Percentiles rank a stretch among this genome's conserved stretches.
Evolutionary conservation across 2,329 filamentous ascomycete genomes (phyloP).

Genomic region (Botrytis galanthina): DNA sequence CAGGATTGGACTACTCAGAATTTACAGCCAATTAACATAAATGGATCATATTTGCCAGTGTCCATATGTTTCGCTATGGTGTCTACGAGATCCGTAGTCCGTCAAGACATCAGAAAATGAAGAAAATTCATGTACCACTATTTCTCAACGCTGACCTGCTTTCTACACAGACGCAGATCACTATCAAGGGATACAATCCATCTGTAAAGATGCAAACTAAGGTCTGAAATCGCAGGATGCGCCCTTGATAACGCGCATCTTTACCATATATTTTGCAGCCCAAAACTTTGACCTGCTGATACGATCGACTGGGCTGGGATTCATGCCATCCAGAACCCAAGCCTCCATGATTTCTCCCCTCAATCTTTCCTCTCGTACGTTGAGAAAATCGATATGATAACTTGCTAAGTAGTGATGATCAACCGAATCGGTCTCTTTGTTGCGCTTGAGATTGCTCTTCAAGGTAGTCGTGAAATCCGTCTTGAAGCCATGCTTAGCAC

Average conservation of each 20-base stretch:
- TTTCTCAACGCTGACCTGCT: neutral
- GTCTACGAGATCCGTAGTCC: neutral
- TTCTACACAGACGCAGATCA: neutral
- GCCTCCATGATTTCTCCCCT: neutral
- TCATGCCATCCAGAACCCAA: neutral
- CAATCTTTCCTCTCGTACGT: neutral
- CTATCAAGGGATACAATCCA: neutral
- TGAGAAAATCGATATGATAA: neutral
- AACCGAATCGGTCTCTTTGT: neutral
- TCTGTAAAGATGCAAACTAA: neutral
- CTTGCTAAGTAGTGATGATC: neutral
- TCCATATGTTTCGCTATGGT: neutral
- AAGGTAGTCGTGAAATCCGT: neutral
- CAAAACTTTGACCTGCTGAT: neutral
- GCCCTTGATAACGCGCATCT: neutral
- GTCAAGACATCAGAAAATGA: neutral
- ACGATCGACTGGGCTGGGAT: neutral
- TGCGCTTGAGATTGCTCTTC: neutral
- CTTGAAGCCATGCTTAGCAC: neutral
- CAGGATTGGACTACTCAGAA: neutral
- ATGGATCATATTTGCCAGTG: neutral
- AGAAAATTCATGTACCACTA: neutral
- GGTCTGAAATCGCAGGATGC: neutral
- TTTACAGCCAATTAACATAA: neutral
- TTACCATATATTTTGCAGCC: neutral